These are phyloP conservation scores for Amanita brunnescens DNA, from an alignment of 768 basidiomycete genomes.

Conservation along the genomic window DNA sequence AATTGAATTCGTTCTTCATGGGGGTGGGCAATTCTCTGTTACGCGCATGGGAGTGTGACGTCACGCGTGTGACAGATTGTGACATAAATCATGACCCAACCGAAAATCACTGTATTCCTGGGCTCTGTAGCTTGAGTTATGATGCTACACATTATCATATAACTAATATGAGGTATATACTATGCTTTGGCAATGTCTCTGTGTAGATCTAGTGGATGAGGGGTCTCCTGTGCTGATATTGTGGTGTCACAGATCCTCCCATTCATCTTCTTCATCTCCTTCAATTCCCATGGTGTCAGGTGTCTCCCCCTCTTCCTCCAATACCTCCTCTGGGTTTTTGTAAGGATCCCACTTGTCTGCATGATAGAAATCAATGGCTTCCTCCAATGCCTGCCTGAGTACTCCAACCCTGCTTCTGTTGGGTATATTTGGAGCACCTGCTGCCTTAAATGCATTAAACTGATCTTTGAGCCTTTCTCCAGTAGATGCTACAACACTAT, in stretches of 20 bases:
- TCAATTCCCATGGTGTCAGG: not conserved
- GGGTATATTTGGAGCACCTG: constrained; percentile 9
- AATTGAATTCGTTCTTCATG: no score
- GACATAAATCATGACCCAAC: no score
- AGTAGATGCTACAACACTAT: constrained; percentile 2
- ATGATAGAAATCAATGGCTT: constrained; percentile 6
- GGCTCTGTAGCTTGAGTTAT: not conserved
- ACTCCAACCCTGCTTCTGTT: not conserved
- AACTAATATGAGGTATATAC: not conserved
- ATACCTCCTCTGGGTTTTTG: not conserved
- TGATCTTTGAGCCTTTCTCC: constrained; percentile 7
- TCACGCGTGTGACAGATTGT: no score
- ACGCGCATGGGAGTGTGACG: no score
- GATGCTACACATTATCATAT: not conserved
- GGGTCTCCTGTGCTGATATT: not conserved
- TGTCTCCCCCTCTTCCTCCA: not conserved
- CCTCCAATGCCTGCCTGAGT: constrained; percentile 3
- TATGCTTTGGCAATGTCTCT: no score
- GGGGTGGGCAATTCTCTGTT: no score
- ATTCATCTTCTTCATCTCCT: not conserved
- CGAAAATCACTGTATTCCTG: not conserved
- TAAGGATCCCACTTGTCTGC: not conserved
- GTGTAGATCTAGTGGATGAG: no score
- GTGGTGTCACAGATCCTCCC: not conserved
- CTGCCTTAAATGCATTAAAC: constrained; percentile 6